Conservation (phyloP, 371 early-diverging fungal species). For the Haplosporangium sp. region DNA sequence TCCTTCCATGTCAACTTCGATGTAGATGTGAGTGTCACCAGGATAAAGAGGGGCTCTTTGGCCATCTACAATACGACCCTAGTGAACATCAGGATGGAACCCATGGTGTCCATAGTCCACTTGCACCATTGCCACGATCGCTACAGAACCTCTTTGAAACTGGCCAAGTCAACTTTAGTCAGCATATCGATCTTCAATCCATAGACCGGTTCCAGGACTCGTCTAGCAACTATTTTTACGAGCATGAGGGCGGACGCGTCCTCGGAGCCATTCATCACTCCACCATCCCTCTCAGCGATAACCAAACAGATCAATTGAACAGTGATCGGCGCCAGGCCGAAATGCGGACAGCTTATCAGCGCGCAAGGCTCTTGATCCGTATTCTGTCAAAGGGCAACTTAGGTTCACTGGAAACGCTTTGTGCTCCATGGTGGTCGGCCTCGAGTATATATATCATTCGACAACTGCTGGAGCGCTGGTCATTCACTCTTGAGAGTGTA, state of each 20-base stretch:
- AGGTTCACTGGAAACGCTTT: conserved; percentile 16
- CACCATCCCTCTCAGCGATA: neutral
- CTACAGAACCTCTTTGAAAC: conserved; percentile 25
- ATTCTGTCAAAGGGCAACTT: conserved; percentile 18
- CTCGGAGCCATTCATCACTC: too few species aligned
- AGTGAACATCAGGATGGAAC: neutral
- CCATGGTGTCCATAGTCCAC: neutral
- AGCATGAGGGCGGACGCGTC: too few species aligned
- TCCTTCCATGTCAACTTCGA: conserved; percentile 17
- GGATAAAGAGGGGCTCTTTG: conserved; percentile 7
- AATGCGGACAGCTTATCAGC: conserved; percentile 18
- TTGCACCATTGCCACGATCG: conserved; percentile 10
- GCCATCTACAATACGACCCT: neutral
- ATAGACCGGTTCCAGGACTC: neutral
- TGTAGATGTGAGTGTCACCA: conserved; percentile 39
- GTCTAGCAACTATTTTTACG: too few species aligned
- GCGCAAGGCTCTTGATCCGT: conserved; percentile 19
- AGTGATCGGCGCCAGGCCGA: conserved; percentile 15
- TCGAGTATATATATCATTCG: conserved; percentile 29
- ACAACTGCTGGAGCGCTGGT: conserved; percentile 31
- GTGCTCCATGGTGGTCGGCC: conserved; percentile 42
- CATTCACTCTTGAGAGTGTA: conserved; percentile 21
- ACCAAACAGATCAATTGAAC: conserved; percentile 1
- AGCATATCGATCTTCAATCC: conserved; percentile 24
- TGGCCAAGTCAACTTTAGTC: conserved; percentile 30